Evolutionary conservation across 2,329 filamentous ascomycete genomes (phyloP).

Genomic region (Colletotrichum filicis): DNA sequence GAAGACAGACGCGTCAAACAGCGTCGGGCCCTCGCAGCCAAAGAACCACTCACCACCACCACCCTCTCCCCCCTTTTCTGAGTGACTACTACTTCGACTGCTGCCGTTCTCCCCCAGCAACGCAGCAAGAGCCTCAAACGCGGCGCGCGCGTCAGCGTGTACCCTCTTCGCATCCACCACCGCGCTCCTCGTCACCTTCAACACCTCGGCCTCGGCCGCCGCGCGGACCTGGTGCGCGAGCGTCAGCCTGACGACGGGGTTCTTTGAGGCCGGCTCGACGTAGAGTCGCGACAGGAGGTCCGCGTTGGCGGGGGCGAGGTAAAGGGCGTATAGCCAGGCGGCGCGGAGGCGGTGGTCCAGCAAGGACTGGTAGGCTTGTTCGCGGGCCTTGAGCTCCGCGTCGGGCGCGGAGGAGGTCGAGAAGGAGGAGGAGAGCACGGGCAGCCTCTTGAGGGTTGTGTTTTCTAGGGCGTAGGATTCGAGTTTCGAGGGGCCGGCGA

Average conservation of each 20-base stretch:
- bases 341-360: constrained; percentile 82
- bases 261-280: constrained; percentile 70
- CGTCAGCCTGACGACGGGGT: constrained; percentile 69
- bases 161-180: constrained; percentile 48
- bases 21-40: constrained; percentile 63
- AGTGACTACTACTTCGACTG: neutral
- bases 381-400: constrained; percentile 50
- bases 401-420: neutral
- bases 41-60: constrained; percentile 58
- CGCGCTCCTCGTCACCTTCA: constrained; percentile 64
- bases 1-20: constrained; percentile 92
- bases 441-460: constrained; percentile 40
- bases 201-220: constrained; percentile 80
- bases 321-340: constrained; percentile 89
- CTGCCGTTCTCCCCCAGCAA: constrained; percentile 47
- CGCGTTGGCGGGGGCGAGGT: constrained; percentile 76
- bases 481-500: constrained; percentile 72
- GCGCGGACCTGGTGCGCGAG: constrained; percentile 74
- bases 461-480: constrained; percentile 73
- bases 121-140: constrained; percentile 58
- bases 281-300: constrained; percentile 78
- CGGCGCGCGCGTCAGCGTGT: constrained; percentile 55
- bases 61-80: constrained; percentile 7
- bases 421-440: constrained; percentile 36
- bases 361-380: constrained; percentile 82